phyloP scores from a whole-genome alignment of 2,329 filamentous ascomycete genomes.

The Sphaerulina musiva region DNA sequence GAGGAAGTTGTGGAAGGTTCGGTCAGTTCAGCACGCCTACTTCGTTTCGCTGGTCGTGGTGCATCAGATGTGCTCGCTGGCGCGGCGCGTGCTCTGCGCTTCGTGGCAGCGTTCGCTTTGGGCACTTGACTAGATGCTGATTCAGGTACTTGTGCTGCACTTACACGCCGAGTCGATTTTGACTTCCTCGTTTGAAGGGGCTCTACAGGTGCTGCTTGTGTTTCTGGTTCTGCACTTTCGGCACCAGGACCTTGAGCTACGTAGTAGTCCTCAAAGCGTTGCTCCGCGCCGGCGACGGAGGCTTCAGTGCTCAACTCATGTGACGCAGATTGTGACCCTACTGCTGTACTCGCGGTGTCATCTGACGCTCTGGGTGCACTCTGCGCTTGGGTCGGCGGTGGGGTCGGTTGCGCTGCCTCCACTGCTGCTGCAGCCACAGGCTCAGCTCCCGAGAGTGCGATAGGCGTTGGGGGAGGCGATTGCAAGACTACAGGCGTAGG shows the following conservation, averaged over 20 bases:
- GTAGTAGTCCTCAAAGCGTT: conserved; percentile 6
- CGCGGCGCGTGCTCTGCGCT: conserved; percentile 10
- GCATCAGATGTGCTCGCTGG: conserved; percentile 2
- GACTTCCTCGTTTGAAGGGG: not conserved
- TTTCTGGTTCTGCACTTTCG: not conserved
- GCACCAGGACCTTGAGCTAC: not conserved
- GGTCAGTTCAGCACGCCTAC: not conserved
- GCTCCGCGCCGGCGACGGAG: conserved; percentile 2
- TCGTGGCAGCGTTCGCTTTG: not conserved
- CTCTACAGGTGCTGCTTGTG: not conserved
- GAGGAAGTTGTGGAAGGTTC: not conserved
- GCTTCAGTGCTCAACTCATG: not conserved
- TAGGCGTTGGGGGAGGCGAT: not conserved
- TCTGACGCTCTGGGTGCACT: not conserved
- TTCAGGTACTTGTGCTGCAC: conserved; percentile 1
- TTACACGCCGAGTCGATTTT: conserved; percentile 1
- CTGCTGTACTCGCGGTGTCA: not conserved
- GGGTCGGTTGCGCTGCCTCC: not conserved
- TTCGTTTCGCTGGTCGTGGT: conserved; percentile 13
- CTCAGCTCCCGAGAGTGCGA: not conserved
- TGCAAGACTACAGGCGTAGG: not conserved
- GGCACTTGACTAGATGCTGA: not conserved
- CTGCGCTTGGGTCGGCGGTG: not conserved
- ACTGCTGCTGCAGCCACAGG: not conserved
- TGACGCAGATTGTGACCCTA: not conserved